These are phyloP conservation scores for Beauveria varroae DNA, from an alignment of 2,329 filamentous ascomycete genomes.

Conservation along the genomic window DNA sequence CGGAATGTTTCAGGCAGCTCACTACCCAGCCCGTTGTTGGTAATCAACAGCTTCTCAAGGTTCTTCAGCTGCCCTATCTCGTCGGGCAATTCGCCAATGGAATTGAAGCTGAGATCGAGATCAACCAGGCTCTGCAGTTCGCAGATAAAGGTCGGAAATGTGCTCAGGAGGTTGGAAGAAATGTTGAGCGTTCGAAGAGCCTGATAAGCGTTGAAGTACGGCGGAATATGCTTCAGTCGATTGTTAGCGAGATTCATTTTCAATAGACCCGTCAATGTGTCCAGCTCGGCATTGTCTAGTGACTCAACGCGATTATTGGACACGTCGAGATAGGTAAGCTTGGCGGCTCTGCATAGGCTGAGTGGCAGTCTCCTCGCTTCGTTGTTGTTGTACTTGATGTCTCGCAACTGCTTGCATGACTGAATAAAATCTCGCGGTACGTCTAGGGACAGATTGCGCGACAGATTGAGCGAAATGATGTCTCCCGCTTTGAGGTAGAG, in stretches of 20 bases:
- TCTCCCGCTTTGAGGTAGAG: conserved; percentile 87
- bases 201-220: conserved; percentile 75
- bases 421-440: conserved; percentile 95
- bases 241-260: conserved; percentile 95
- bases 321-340: conserved; percentile 82
- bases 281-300: conserved; percentile 75
- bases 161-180: conserved; percentile 84
- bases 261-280: conserved; percentile 66
- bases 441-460: conserved; percentile 83
- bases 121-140: conserved; percentile 78
- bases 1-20: conserved; percentile 66
- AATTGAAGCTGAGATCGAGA: conserved; percentile 94
- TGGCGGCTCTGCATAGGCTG: conserved; percentile 73
- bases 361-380: conserved; percentile 80
- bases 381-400: conserved; percentile 94
- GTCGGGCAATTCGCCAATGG: conserved; percentile 69
- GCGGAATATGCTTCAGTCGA: conserved; percentile 67
- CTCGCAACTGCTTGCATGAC: conserved; percentile 80
- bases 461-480: conserved; percentile 91
- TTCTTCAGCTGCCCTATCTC: conserved; percentile 70
- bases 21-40: conserved; percentile 82
- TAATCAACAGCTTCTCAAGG: conserved; percentile 86
- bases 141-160: conserved; percentile 80
- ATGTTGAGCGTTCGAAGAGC: conserved; percentile 78
- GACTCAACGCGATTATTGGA: conserved; percentile 91